Evolutionary conservation across 2,329 filamentous ascomycete species (phyloP).

Genomic region (Sporothrix protearum): DNA sequence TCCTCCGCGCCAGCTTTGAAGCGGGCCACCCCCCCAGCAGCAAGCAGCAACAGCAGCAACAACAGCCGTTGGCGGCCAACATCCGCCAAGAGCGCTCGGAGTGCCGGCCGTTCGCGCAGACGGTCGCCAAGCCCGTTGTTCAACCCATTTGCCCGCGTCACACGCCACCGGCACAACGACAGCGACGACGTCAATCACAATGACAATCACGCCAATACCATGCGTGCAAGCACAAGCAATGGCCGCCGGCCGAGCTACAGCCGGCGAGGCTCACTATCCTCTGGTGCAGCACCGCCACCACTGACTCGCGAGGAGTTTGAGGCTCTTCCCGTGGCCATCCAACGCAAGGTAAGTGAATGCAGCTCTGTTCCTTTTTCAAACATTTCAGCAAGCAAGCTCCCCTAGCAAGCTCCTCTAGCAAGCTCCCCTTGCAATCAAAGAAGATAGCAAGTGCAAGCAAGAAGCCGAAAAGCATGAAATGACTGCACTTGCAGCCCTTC

Average conservation of each 20-base stretch:
- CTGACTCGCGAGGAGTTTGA: slow-evolving; percentile 49
- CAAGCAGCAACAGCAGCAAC: not conserved
- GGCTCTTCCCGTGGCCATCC: slow-evolving; percentile 47
- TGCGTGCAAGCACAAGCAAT: slow-evolving; percentile 15
- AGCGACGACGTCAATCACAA: not conserved
- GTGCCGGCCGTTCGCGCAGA: not conserved
- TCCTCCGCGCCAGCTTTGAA: slow-evolving; percentile 16
- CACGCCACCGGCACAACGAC: slow-evolving; percentile 13
- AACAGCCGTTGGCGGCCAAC: slow-evolving; percentile 18
- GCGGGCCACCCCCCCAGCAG: not conserved
- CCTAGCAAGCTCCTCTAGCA: not conserved
- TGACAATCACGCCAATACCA: not conserved
- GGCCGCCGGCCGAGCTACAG: slow-evolving; percentile 20
- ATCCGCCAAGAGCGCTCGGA: slow-evolving; percentile 8
- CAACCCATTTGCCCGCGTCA: slow-evolving; percentile 20
- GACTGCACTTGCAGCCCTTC: not conserved
- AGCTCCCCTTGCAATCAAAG: no score
- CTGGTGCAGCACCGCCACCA: slow-evolving; percentile 31
- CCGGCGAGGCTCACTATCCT: slow-evolving; percentile 30
- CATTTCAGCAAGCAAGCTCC: no score
- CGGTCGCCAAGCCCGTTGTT: slow-evolving; percentile 23
- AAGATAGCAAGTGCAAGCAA: not conserved
- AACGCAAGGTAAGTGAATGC: slow-evolving; percentile 44
- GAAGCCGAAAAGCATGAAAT: not conserved
- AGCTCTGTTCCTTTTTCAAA: not conserved